These are phyloP conservation scores for Cutaneotrichosporon sp. DNA, from an alignment of 1,284 basidiomycete genomes.

Conservation along the genomic window DNA sequence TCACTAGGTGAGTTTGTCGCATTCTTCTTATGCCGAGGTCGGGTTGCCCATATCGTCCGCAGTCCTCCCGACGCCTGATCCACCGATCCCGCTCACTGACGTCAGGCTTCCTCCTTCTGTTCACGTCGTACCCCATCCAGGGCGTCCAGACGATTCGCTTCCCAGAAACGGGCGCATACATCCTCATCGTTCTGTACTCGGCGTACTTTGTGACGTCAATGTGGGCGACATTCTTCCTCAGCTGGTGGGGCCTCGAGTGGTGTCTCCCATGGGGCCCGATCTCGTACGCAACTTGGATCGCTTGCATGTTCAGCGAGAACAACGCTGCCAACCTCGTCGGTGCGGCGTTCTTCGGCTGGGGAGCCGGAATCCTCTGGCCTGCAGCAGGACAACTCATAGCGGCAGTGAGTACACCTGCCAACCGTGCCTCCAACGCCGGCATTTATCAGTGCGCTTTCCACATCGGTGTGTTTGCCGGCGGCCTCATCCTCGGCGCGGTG, in stretches of 20 bases:
- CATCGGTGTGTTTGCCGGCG: constrained; percentile 20
- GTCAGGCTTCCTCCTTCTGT: constrained; percentile 15
- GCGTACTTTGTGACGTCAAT: constrained; percentile 24
- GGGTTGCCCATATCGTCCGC: too few relatives aligned
- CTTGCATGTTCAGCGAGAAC: constrained; percentile 23
- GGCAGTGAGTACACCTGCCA: constrained; percentile 19
- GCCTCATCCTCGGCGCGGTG: constrained; percentile 23
- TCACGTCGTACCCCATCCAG: constrained; percentile 24
- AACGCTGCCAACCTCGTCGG: constrained; percentile 25
- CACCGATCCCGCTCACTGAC: not conserved
- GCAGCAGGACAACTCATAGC: constrained; percentile 24
- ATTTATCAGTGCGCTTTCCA: constrained; percentile 28
- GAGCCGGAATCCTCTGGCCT: constrained; percentile 23
- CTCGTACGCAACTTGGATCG: constrained; percentile 21
- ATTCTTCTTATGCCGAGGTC: not conserved
- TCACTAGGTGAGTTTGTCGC: constrained; percentile 7
- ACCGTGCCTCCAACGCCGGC: constrained; percentile 24
- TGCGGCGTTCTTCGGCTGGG: constrained; percentile 25
- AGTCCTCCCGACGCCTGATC: not conserved
- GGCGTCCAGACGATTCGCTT: constrained; percentile 27
- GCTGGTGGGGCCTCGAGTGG: constrained; percentile 25
- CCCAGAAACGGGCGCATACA: constrained; percentile 22
- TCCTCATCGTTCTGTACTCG: constrained; percentile 25
- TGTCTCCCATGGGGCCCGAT: constrained; percentile 22
- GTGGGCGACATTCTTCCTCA: constrained; percentile 26